Evolutionary conservation across 495 filamentous ascomycete species (phyloP).

Genomic region (Hypoxylon perforatum): DNA sequence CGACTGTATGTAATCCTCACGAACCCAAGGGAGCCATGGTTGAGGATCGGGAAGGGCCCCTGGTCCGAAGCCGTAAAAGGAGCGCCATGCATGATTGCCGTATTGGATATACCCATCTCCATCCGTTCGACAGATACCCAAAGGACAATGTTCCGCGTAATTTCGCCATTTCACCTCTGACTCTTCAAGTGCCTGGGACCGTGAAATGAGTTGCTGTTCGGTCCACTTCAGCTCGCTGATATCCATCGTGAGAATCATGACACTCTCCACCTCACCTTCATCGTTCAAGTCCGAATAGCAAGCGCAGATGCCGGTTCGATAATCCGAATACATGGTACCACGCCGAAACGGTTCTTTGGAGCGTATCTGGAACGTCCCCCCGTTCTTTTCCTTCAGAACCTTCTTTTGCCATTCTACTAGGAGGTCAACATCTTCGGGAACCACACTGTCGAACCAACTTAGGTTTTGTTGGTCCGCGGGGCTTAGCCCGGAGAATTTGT

Average conservation of each 20-base stretch:
- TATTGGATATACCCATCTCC: slow-evolving; percentile 67
- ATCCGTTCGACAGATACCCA: slow-evolving; percentile 75
- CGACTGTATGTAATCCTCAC: slow-evolving; percentile 22
- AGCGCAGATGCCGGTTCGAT: slow-evolving; percentile 41
- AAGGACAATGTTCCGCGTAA: slow-evolving; percentile 74
- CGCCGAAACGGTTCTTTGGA: slow-evolving; percentile 35
- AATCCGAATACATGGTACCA: slow-evolving; percentile 33
- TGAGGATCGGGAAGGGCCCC: neutral
- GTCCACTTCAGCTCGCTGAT: slow-evolving; percentile 61
- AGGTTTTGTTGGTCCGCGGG: slow-evolving; percentile 25
- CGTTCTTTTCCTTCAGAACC: slow-evolving; percentile 32
- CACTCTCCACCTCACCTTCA: slow-evolving; percentile 34
- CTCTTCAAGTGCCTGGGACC: slow-evolving; percentile 64
- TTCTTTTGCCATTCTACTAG: slow-evolving; percentile 34
- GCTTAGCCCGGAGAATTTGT: slow-evolving; percentile 30
- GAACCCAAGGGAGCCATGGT: slow-evolving; percentile 37
- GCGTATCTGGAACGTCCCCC: slow-evolving; percentile 41
- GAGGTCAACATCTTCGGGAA: slow-evolving; percentile 32
- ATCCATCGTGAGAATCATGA: slow-evolving; percentile 50
- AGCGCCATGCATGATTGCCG: slow-evolving; percentile 72
- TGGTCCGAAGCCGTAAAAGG: slow-evolving; percentile 39
- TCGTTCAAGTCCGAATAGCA: slow-evolving; percentile 48
- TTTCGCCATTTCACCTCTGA: slow-evolving; percentile 73
- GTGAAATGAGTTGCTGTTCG: slow-evolving; percentile 45
- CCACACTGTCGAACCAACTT: slow-evolving; percentile 34